A percentile compares a stretch with the other conserved stretches of the same genome.
Conservation (phyloP, 257 asterid species). For the Plantago ovata region DNA sequence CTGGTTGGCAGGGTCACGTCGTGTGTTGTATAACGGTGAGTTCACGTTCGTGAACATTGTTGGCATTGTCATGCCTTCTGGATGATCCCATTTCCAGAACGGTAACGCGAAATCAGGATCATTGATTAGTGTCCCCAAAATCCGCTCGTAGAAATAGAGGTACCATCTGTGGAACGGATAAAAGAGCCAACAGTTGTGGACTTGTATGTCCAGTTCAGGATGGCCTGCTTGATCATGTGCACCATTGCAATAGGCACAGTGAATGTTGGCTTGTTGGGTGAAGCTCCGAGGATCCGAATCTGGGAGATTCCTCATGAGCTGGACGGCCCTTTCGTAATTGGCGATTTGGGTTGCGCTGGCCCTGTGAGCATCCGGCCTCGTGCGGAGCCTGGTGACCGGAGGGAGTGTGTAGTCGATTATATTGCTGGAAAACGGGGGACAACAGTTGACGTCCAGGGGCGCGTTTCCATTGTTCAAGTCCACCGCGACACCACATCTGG, state of each 20-base stretch:
- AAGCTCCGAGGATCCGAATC: conserved; percentile 39
- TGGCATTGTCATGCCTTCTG: conserved; percentile 43
- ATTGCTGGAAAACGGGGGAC: conserved; percentile 32
- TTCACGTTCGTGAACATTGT: conserved; percentile 7
- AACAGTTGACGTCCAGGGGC: conserved; percentile 33
- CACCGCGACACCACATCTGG: conserved; percentile 3
- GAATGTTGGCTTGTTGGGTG: conserved; percentile 46
- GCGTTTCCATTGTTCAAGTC: conserved; percentile 23
- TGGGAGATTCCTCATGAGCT: conserved; percentile 32
- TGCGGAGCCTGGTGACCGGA: conserved; percentile 1
- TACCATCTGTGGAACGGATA: conserved; percentile 53
- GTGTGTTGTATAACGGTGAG: conserved; percentile 38
- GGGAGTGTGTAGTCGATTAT: conserved; percentile 33
- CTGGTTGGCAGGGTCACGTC: conserved; percentile 25
- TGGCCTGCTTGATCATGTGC: conserved; percentile 41
- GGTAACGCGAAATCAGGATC: conserved; percentile 37
- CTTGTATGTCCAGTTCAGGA: conserved; percentile 24
- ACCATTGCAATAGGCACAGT: conserved; percentile 49
- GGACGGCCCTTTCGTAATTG: conserved; percentile 34
- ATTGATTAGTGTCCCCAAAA: conserved; percentile 26
- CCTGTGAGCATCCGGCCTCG: conserved; percentile 37
- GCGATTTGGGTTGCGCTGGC: conserved; percentile 18
- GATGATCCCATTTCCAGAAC: conserved; percentile 38
- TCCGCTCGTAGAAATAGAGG: conserved; percentile 43
- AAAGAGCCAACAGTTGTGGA: conserved; percentile 40